These are phyloP conservation scores for Ulota crispa DNA, from an alignment of 225 moss, liverwort and hornwort genomes.

Conservation along the genomic window DNA sequence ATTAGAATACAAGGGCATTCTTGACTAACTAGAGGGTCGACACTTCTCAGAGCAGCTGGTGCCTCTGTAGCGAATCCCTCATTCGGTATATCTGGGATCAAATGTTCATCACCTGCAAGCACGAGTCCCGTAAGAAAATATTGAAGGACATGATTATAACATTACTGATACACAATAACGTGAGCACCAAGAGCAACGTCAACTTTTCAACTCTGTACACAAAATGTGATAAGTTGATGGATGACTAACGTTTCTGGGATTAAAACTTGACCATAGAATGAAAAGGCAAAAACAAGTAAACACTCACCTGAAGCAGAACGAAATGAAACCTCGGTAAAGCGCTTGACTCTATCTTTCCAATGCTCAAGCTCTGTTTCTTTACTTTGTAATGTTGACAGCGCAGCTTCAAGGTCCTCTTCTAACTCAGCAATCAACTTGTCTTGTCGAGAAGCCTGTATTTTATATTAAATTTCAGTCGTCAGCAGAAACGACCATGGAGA, in stretches of 20 bases:
- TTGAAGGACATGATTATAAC: neutral
- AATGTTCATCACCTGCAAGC: slow-evolving; percentile 17
- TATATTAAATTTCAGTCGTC: neutral
- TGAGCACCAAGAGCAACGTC: neutral
- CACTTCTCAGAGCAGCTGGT: slow-evolving; percentile 21
- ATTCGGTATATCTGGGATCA: neutral
- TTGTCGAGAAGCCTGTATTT: slow-evolving; percentile 22
- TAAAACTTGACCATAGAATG: neutral
- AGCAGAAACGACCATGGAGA: neutral
- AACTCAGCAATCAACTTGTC: slow-evolving; percentile 26
- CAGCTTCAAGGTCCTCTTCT: slow-evolving; percentile 25
- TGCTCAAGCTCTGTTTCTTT: slow-evolving; percentile 28
- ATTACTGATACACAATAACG: neutral
- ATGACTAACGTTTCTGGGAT: neutral
- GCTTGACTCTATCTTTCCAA: slow-evolving; percentile 28
- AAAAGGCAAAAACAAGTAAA: neutral
- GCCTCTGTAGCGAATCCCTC: slow-evolving; percentile 13
- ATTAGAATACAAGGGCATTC: neutral
- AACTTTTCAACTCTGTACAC: neutral
- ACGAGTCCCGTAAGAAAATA: neutral
- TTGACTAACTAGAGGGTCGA: slow-evolving; percentile 14
- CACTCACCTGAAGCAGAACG: slow-evolving; percentile 15
- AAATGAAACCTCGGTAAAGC: slow-evolving; percentile 27
- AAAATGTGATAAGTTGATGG: neutral
- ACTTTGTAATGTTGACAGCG: slow-evolving; percentile 19